Evolutionary conservation across 495 filamentous ascomycete species (phyloP).

Genomic region (Endocarpon pusillum): DNA sequence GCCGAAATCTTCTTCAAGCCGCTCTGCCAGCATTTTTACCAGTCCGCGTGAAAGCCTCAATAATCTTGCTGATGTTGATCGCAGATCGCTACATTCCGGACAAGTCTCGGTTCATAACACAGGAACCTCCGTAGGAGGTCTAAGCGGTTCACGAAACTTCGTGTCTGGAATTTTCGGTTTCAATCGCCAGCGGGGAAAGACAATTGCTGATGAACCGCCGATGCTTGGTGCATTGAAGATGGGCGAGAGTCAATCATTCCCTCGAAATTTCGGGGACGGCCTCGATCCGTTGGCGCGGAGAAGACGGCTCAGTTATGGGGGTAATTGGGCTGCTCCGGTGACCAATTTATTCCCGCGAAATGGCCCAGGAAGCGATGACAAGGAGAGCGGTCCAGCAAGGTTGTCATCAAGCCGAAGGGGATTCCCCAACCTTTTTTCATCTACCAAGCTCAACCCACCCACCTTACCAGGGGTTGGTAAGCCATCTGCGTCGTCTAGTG

Average conservation of each 20-base stretch:
- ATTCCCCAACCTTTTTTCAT: constrained; percentile 29
- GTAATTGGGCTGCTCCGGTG: constrained; percentile 43
- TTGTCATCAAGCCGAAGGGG: constrained; percentile 25
- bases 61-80: constrained; percentile 29
- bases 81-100: constrained; percentile 18
- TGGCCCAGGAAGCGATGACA: constrained; percentile 22
- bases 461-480: too few relatives aligned
- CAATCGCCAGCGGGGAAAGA: constrained; percentile 55
- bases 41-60: constrained; percentile 47
- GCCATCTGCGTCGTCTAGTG: constrained; percentile 15
- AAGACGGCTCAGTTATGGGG: constrained; percentile 39
- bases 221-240: constrained; percentile 56
- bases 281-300: constrained; percentile 48
- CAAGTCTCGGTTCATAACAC: constrained; percentile 8
- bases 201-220: constrained; percentile 47
- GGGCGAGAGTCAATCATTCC: constrained; percentile 70
- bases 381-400: constrained; percentile 29
- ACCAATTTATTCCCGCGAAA: constrained; percentile 32
- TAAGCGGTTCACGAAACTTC: constrained; percentile 33
- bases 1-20: constrained; percentile 48
- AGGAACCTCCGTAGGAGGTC: constrained; percentile 21
- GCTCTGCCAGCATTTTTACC: constrained; percentile 44
- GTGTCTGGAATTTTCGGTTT: constrained; percentile 49
- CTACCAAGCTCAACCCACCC: constrained; percentile 12
- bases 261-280: constrained; percentile 44